Base-by-base conservation (phyloP, 75 land plant species). In the Picea sitchensis region DNA sequence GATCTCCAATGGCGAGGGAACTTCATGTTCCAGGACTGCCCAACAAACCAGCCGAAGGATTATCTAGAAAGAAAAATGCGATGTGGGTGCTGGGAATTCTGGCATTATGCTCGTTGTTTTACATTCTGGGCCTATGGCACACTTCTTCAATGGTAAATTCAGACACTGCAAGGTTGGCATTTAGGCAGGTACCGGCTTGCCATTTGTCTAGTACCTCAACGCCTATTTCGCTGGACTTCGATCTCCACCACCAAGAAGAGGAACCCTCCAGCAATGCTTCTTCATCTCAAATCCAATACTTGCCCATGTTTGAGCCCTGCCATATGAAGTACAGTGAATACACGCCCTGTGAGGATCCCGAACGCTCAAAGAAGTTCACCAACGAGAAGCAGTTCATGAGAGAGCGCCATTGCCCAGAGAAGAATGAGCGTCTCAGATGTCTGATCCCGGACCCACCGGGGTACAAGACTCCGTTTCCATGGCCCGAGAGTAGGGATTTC, bases 401-500 rank as follows among this genome's bases (percentile, higher is more conserved):
- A 63, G 97, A 94, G 84, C 76, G 95, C 57, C 95, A 94, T 69
- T 94, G 95, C 77, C 97, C 96, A 18, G 85, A 38, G 71, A 82
- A 84, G 77, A 77, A 77, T 17, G 97, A 94, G 87, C 75, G 73
- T 56, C 68, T 94, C 74, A 81, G 77, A 79, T 94, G 97, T 73
- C 81, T 87, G 34, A 84, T 94, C 14, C 95, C 97, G 68, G 89
- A 92, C 7, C 97, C 95, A 31, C 75, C 65, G 58, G 91, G 91
- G 56, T 94, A 94, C 78, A 79, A 51, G 69, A 88, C 81, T 72
- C 93, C 97, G 69, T 86, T 94, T 34, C 81, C 86, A 60, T 94
- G 97, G 97, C 97, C 97, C 64, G 83, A 82, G 86, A 92, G 97
- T 34, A 77, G 92, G 76, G 91, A 91, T 26, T 82, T 34, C 59